phyloP scores from a whole-genome alignment of 1,284 basidiomycete genomes.

The Mycosarcoma maydis region DNA sequence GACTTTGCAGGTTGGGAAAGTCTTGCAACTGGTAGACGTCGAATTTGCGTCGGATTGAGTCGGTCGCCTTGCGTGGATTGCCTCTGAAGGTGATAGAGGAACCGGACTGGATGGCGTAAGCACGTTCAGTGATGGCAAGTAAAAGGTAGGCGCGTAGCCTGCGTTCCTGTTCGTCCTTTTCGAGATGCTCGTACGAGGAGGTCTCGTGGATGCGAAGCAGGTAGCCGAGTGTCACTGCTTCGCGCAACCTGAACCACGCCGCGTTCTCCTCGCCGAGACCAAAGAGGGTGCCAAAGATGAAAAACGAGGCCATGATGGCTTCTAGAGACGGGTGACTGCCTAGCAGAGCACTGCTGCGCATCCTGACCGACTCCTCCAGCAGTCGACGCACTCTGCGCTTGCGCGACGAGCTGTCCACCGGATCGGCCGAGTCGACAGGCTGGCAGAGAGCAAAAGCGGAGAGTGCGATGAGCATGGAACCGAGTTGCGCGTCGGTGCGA shows the following conservation, averaged over 20 bases:
- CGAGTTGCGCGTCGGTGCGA: conserved; percentile 54
- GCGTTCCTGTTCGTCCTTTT: conserved; percentile 59
- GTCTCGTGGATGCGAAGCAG: conserved; percentile 59
- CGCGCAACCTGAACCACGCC: conserved; percentile 56
- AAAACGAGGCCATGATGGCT: conserved; percentile 52
- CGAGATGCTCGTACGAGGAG: conserved; percentile 54
- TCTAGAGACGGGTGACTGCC: conserved; percentile 52
- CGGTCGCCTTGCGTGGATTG: conserved; percentile 51
- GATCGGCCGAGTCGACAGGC: conserved; percentile 48
- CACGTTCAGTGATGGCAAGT: conserved; percentile 62
- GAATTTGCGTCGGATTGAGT: conserved; percentile 41
- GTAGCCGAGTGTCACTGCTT: conserved; percentile 60
- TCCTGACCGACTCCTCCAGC: conserved; percentile 45
- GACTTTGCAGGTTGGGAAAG: conserved; percentile 49
- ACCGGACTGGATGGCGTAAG: conserved; percentile 56
- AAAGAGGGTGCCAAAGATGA: conserved; percentile 59
- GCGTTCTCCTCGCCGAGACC: conserved; percentile 54
- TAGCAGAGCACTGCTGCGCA: conserved; percentile 51
- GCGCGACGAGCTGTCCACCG: conserved; percentile 35
- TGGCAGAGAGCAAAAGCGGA: conserved; percentile 56
- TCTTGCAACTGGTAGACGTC: conserved; percentile 50
- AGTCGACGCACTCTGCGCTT: conserved; percentile 34
- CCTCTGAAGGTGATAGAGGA: conserved; percentile 52
- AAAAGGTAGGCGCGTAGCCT: conserved; percentile 59
- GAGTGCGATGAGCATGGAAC: conserved; percentile 62